Percentiles rank a stretch among this genome's conserved stretches.
Conservation (phyloP, 2,329 filamentous ascomycete species). For the Cladosporium sp. region DNA sequence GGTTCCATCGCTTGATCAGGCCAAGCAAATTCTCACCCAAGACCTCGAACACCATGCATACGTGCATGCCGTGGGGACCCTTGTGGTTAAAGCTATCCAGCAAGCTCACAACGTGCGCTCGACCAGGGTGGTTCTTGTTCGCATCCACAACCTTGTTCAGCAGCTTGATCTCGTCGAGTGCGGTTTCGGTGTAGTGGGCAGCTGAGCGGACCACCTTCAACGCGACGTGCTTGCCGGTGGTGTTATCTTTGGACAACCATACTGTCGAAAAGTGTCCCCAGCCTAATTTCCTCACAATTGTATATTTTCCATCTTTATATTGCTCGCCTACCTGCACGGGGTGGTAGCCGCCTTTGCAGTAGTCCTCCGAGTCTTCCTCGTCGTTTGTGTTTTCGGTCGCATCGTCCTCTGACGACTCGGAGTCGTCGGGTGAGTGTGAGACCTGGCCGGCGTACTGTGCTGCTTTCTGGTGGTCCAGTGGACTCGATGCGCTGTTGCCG, state of each 20-base stretch:
- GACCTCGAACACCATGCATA: slow-evolving; percentile 99
- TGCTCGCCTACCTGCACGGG: slow-evolving; percentile 91
- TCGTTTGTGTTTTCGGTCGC: slow-evolving; percentile 88
- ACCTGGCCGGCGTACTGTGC: slow-evolving; percentile 51
- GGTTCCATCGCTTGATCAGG: slow-evolving; percentile 97
- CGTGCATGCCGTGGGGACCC: slow-evolving; percentile 90
- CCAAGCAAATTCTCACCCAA: slow-evolving; percentile 91
- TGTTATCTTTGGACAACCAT: slow-evolving; percentile 78
- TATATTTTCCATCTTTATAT: slow-evolving; percentile 97
- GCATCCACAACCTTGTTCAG: slow-evolving; percentile 95
- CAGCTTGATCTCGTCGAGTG: slow-evolving; percentile 97
- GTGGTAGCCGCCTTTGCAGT: slow-evolving; percentile 98
- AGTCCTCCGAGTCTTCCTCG: slow-evolving; percentile 98
- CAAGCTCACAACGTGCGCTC: slow-evolving; percentile 91
- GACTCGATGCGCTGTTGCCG: slow-evolving; percentile 18
- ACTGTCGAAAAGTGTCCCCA: slow-evolving; percentile 99
- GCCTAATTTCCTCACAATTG: slow-evolving; percentile 89
- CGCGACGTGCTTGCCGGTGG: slow-evolving; percentile 87
- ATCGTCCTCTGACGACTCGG: slow-evolving; percentile 69
- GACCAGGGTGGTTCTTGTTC: slow-evolving; percentile 89
- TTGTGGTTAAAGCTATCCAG: slow-evolving; percentile 97
- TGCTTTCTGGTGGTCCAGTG: slow-evolving; percentile 30
- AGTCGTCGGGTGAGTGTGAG: slow-evolving; percentile 65
- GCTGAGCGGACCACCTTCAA: slow-evolving; percentile 97
- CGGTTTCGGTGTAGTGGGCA: slow-evolving; percentile 97